Base-by-base conservation (phyloP, 257 asterid genomes). In the Paraleonurus japonicus region DNA sequence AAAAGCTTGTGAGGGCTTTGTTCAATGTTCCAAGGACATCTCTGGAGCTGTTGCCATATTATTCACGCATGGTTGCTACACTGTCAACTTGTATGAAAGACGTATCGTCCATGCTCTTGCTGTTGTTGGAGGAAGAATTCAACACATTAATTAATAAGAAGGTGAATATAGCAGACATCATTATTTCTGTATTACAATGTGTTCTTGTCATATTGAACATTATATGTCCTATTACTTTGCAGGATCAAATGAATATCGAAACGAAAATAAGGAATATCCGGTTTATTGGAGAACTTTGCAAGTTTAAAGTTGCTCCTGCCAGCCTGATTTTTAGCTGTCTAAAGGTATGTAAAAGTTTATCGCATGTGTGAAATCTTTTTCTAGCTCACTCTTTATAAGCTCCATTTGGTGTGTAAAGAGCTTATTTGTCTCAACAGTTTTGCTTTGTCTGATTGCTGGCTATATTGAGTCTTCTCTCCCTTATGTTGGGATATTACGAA, bases 161-260 rank as follows among this genome's bases (percentile, higher is more conserved):
- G 98, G 99, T 95, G 70, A 45, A 33, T 22, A 53, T 71, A 61
- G 65, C 75, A 48, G 75, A 72, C 65, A 54, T 71, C 66, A 5
- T 53, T 68, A 67, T 37, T 55, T 70, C 51, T 48, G 57, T 70
- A 61, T 48, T 59, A 65, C 48, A 55, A 53, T 60, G 64, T 63
- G 16, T 51, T 63, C 70, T 59, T 33, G 64, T 74, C 5, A 41
- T 68, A 58, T 59, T 61, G 19, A 20, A 39, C 65, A 35, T 22
- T 57, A 72, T 66, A 69, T 65, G 16, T 81, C 41, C 58, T 72
- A 27, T 61, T 70, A 27, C 51, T 48, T 62, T 81, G 83, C 92
- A 95, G 99, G 98, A 95, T 85, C 99, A 95, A 84, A 89, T 95
- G 95, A 95, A 95, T 81, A 95, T 95, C 32, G 99, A 95, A 81